phyloP scores from a whole-genome alignment of 495 filamentous ascomycete species.

The Poronia punctata region DNA sequence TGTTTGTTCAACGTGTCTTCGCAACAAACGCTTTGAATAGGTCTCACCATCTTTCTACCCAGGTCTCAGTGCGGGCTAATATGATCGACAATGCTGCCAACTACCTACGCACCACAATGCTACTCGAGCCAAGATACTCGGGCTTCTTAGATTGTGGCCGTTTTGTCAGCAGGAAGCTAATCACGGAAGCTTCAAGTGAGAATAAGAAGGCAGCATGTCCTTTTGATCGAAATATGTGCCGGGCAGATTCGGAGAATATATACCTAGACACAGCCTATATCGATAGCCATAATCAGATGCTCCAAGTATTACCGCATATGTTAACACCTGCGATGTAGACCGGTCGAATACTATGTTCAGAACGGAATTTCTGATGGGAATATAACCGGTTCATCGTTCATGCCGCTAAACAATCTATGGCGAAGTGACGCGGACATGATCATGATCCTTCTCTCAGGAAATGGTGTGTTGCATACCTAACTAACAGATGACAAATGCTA shows the following conservation, averaged over 20 bases:
- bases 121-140: background rate
- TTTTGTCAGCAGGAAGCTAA: background rate
- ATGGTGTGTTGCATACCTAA: background rate
- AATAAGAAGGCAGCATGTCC: constrained; percentile 1
- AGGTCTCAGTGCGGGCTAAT: background rate
- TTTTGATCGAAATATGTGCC: constrained; percentile 3
- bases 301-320: no score
- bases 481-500: background rate
- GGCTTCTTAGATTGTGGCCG: constrained; percentile 4
- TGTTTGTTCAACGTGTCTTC: no score
- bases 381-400: background rate
- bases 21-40: background rate
- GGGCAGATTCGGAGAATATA: background rate
- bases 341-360: background rate
- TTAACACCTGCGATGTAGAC: background rate
- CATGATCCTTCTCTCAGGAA: background rate
- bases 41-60: no score
- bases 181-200: background rate
- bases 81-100: constrained; percentile 1
- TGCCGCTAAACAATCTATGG: background rate
- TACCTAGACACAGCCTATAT: constrained; percentile 7
- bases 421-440: background rate
- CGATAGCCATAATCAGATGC: constrained; percentile 4
- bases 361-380: background rate
- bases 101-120: constrained; percentile 13